These are phyloP conservation scores for Cutaneotrichosporon arboriforme DNA, from an alignment of 1,284 basidiomycete species.

Conservation along the genomic window DNA sequence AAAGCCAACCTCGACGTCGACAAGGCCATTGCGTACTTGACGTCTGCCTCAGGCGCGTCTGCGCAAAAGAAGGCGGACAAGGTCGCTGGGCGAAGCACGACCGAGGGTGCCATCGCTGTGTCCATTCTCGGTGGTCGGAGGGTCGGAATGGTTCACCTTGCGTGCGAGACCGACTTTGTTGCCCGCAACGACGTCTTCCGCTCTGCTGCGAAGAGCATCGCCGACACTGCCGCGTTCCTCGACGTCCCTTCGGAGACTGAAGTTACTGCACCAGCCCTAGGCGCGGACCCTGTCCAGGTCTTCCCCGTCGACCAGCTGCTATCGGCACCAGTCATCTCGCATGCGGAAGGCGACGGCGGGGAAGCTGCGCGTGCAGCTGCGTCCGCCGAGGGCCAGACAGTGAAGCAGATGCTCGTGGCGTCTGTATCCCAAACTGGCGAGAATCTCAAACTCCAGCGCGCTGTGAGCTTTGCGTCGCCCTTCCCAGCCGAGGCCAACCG, in stretches of 20 bases:
- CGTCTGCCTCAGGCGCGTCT: conserved; percentile 60
- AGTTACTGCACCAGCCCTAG: neutral
- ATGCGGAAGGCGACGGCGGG: conserved; percentile 22
- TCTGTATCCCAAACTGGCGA: conserved; percentile 82
- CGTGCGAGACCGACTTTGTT: conserved; percentile 97
- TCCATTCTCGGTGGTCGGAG: conserved; percentile 64
- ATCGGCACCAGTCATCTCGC: conserved; percentile 63
- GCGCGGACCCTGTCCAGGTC: conserved; percentile 24
- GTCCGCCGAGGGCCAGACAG: conserved; percentile 51
- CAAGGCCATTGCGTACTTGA: conserved; percentile 74
- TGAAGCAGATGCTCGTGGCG: conserved; percentile 70
- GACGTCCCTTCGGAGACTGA: conserved; percentile 50
- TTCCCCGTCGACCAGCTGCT: conserved; percentile 56
- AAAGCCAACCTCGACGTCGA: conserved; percentile 69
- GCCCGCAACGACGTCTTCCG: conserved; percentile 79
- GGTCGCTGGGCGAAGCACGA: conserved; percentile 64
- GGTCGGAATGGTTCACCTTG: conserved; percentile 84
- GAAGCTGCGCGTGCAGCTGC: conserved; percentile 7
- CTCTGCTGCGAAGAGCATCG: conserved; percentile 70
- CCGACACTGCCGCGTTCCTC: conserved; percentile 78
- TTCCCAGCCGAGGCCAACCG: conserved; percentile 49
- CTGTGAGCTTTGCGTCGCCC: conserved; percentile 62
- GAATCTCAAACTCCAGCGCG: conserved; percentile 75
- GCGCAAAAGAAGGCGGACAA: conserved; percentile 59
- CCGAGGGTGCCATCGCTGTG: conserved; percentile 73